Base-by-base conservation (phyloP, 2,329 filamentous ascomycete genomes). In the Nigrograna mackinnonii region DNA sequence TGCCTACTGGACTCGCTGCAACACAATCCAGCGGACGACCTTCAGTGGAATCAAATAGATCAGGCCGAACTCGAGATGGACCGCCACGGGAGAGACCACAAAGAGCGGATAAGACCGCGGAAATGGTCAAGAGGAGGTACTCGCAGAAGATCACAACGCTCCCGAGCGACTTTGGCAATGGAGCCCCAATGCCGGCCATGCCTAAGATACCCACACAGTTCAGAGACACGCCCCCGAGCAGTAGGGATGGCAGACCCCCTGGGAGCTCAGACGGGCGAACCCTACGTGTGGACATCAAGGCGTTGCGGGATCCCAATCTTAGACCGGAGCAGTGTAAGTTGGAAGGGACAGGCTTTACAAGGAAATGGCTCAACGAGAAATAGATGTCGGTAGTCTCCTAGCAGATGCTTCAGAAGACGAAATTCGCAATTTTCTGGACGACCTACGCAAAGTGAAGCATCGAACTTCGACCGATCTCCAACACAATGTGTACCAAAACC, bases 401-500 rank as follows among this genome's bases (percentile, higher is more conserved):
- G 84, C 87, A 60, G 90, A 96, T 64, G 91, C 91, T 6, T 88
- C 87, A 4, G 91, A 95, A 57, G 84, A 89, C 49, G 89, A 96
- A 52, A 95, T 96, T 46, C 82, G 83, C 52, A 85, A 87, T 38
- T 96, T 87, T 65, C 88, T 95, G 64, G 77, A 81, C 37, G 84
- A 84, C 17, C 75, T 96, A 32, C 84, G 84, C 51, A 86, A 86
- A 57, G 77, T 94, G 43, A 92, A 92, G 69, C 80, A 80, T 52
- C 83, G 88, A 42, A 91, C 90, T 6, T 86, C 87, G 4, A 79
- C 84, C 36, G 91, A 97, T 57, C 77, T 99, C 17, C 92, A 97
- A 69, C 89, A 95, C 63, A 97, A 91, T 70, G 87, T 99, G 37
- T 92, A 95, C 70, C 91, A 96, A 68, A 99, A 99, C 69, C 85